Percentiles rank a stretch among this genome's conserved stretches.
Conservation (phyloP, 164 flowering plant genomes). For the Nymphaea thermarum region DNA sequence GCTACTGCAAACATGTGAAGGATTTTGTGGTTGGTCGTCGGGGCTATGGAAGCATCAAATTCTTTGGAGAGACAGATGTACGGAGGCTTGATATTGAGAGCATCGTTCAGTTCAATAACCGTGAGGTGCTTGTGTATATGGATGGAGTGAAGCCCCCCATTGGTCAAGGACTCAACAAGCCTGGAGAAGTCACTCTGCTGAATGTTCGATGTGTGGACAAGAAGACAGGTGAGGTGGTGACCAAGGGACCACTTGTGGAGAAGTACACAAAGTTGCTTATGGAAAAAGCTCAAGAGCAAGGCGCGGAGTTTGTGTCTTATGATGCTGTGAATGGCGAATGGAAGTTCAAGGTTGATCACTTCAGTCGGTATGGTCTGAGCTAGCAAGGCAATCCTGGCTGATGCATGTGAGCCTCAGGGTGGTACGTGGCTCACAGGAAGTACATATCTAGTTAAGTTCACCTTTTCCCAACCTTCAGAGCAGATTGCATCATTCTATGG, state of each 20-base stretch:
- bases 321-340: slow-evolving; percentile 81
- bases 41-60: slow-evolving; percentile 75
- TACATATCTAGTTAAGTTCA: no score
- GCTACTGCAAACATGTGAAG: slow-evolving; percentile 64
- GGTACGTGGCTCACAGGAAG: no score
- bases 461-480: no score
- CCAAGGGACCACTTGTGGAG: slow-evolving; percentile 58
- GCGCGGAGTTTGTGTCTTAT: slow-evolving; percentile 77
- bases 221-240: slow-evolving; percentile 61
- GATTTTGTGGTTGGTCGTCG: slow-evolving; percentile 81
- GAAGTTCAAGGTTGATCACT: slow-evolving; percentile 84
- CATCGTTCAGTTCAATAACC: slow-evolving; percentile 65
- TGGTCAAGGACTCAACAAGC: slow-evolving; percentile 93
- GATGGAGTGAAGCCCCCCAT: slow-evolving; percentile 90
- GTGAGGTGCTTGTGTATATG: slow-evolving; percentile 88
- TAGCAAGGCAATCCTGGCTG: background rate
- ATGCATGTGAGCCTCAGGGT: background rate
- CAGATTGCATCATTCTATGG: no score
- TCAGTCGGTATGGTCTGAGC: slow-evolving; percentile 32
- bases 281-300: slow-evolving; percentile 80
- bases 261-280: slow-evolving; percentile 73
- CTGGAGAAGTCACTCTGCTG: slow-evolving; percentile 90
- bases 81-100: slow-evolving; percentile 47
- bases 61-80: slow-evolving; percentile 89
- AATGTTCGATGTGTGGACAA: slow-evolving; percentile 78